Conservation (phyloP, 139 green algal genomes). For the Volvox reticuliferus region DNA sequence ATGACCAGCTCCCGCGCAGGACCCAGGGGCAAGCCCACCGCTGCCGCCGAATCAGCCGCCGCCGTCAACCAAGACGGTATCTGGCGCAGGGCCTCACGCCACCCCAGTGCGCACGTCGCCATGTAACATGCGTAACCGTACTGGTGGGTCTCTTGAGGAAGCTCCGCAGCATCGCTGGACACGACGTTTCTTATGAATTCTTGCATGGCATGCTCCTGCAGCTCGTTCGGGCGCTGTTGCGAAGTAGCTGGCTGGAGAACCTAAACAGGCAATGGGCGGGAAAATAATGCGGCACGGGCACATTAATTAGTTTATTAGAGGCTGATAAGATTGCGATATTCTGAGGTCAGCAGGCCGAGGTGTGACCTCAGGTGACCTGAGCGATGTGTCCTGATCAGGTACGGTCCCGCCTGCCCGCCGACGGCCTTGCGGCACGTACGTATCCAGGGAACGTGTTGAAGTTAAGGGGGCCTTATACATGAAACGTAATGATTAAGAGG, state of each 20-base stretch:
- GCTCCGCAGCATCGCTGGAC: not conserved
- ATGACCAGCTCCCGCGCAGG: not conserved
- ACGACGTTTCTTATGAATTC: not conserved
- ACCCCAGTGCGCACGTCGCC: conserved; percentile 8
- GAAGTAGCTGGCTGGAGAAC: not conserved
- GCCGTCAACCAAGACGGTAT: not conserved
- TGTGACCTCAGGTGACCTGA: too few species aligned
- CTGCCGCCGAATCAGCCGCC: not conserved
- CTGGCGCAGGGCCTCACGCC: conserved; percentile 1
- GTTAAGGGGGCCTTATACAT: not conserved
- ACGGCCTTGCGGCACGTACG: too few species aligned
- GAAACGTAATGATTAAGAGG: not conserved
- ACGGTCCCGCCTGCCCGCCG: too few species aligned
- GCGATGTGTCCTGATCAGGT: too few species aligned
- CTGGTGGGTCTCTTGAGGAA: not conserved
- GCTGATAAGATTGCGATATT: too few species aligned
- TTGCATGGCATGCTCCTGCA: not conserved
- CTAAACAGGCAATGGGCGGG: not conserved
- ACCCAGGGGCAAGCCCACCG: not conserved
- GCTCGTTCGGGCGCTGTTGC: not conserved
- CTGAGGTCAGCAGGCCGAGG: too few species aligned
- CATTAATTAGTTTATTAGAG: not conserved
- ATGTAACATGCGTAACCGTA: not conserved
- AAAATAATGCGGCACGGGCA: not conserved
- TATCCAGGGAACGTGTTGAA: too few species aligned